phyloP scores from a whole-genome alignment of 495 filamentous ascomycete species.

The Collariella sp. region DNA sequence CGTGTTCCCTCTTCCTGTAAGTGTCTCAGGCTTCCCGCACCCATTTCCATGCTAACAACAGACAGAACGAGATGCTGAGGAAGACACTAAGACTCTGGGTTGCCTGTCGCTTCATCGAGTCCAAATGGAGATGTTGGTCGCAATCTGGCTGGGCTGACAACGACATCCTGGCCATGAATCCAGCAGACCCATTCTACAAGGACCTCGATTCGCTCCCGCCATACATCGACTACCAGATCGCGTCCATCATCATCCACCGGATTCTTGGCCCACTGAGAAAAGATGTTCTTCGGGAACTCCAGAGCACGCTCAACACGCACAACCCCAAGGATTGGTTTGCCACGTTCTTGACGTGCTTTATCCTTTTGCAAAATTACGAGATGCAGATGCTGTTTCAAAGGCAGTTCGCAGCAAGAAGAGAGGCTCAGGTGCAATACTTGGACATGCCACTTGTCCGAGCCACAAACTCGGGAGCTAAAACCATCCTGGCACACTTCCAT shows the following conservation, averaged over 20 bases:
- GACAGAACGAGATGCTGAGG: conserved; percentile 30
- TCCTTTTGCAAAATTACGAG: conserved; percentile 37
- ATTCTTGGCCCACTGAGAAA: conserved; percentile 27
- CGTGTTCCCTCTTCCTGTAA: conserved; percentile 26
- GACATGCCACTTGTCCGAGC: conserved; percentile 36
- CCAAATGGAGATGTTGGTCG: conserved; percentile 31
- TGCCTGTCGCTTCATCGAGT: conserved; percentile 32
- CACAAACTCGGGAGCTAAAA: conserved; percentile 34
- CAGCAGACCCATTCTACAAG: conserved; percentile 23
- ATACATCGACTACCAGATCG: conserved; percentile 34
- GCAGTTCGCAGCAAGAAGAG: conserved; percentile 25
- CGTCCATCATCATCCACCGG: conserved; percentile 31
- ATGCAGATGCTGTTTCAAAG: conserved; percentile 29
- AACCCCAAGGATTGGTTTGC: conserved; percentile 31
- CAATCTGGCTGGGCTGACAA: conserved; percentile 19
- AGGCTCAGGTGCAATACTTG: conserved; percentile 26
- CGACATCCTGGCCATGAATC: conserved; percentile 20
- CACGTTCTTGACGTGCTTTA: conserved; percentile 30
- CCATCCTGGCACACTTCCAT: conserved; percentile 37
- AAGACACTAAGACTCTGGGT: conserved; percentile 33
- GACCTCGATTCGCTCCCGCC: conserved; percentile 28
- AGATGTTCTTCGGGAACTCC: conserved; percentile 25
- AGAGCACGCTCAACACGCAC: conserved; percentile 26
- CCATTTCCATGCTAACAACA: not conserved
- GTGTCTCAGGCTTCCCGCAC: not conserved